Evolutionary conservation across 345 rosid genomes (phyloP), one percentile per base, ranked within the genome.

Genomic region (Salix purpurea): DNA sequence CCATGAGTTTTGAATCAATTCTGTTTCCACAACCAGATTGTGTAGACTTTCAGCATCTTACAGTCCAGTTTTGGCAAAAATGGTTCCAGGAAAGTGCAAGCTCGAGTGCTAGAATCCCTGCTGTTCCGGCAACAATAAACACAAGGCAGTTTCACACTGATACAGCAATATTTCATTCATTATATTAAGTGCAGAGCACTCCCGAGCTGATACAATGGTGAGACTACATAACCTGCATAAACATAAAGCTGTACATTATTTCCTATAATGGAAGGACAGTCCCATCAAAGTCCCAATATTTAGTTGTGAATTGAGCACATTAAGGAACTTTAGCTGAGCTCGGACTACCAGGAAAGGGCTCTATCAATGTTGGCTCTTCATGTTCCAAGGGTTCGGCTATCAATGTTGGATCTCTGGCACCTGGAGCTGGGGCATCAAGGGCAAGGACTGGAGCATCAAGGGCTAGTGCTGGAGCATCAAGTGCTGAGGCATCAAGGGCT

Each of bases 351-450:
- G 37, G 46, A 34, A 37, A 28, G 58, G 10, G 65, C 52, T 60
- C 72, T 83, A 83, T 67, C 64, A 58, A 58, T 23, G 64, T 23
- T 11, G 24, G 6, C 64, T 58, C 64, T 58, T 1, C 62, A n/a
- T 58, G 61, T n/a, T 56, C 61, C 62, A 58, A n/a, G 62, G 62
- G 62, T 9, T 42, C 46, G 46, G 46, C 46, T 42, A 42, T 42
- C 46, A 42, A 42, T 42, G 46, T 42, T 42, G 44, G 44, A 40
- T 40, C 44, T 10, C 44, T 40, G 44, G 13, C 44, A 40, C 44
- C 44, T 46, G 50, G 50, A 11, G 50, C 50, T 46, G 50, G 50
- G 50, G 50, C 50, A 11, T 44, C 50, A 44, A 2, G 48, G 14
- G 15, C 14, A 4, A 32, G 16, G 5, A 4, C 16, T 2, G 50